Evolutionary conservation across 2,329 filamentous ascomycete genomes (phyloP).

Genomic region (Paecilomyces niveus): DNA sequence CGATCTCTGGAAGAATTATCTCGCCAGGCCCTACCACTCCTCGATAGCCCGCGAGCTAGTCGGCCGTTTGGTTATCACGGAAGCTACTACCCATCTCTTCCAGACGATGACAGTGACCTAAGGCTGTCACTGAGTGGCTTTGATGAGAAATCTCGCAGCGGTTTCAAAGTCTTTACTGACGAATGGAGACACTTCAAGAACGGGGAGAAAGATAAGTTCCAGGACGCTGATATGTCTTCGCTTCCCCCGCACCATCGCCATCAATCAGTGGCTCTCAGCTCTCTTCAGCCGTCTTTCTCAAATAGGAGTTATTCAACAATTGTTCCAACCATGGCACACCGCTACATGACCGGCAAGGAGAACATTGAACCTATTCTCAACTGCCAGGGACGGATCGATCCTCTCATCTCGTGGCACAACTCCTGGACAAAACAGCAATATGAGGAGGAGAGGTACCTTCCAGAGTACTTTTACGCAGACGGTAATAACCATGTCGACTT

Average conservation of each 20-base stretch:
- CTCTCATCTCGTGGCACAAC: constrained; percentile 18
- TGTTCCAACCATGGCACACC: constrained; percentile 6
- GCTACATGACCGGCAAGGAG: constrained; percentile 22
- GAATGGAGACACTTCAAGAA: constrained; percentile 7
- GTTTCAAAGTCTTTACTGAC: constrained; percentile 34
- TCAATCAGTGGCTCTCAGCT: constrained; percentile 4
- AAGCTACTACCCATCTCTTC: constrained; percentile 12
- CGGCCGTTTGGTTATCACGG: constrained; percentile 12
- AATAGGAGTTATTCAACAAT: constrained; percentile 6
- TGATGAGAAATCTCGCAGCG: constrained; percentile 19
- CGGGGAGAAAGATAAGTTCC: constrained; percentile 6
- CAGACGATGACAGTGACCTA: constrained; percentile 25
- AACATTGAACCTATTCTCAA: constrained; percentile 31
- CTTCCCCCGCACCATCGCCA: constrained; percentile 15
- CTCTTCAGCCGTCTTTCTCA: constrained; percentile 10
- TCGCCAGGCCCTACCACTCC: constrained; percentile 12
- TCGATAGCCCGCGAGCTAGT: constrained; percentile 13
- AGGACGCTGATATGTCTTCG: constrained; percentile 4
- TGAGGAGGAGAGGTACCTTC: constrained; percentile 13
- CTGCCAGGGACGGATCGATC: constrained; percentile 16
- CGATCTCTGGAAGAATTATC: constrained; percentile 6
- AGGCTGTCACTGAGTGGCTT: constrained; percentile 23
- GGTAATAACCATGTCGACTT: constrained; percentile 12
- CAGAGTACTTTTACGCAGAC: constrained; percentile 21
- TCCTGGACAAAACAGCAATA: constrained; percentile 13